Evolutionary conservation across 2,329 filamentous ascomycete species (phyloP), one percentile per base, ranked within the genome.

Genomic region (Botrytis aclada): DNA sequence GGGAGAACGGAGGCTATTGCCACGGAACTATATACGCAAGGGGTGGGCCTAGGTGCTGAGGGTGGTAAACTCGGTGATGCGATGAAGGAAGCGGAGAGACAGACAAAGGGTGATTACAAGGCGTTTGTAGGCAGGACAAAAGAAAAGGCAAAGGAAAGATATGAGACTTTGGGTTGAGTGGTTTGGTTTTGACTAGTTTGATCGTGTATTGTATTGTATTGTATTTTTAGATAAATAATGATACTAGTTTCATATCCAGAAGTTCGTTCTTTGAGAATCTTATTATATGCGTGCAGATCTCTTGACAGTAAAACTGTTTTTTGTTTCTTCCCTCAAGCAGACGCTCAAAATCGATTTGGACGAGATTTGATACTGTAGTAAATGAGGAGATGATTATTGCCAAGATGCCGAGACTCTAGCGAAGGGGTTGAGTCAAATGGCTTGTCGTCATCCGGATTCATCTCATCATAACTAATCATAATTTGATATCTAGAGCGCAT

Each of bases 61-160:
- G 90, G 90, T 0, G 87, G 89, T n/a, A 90, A 90, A 78, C 82
- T 92, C 54, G 91, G 91, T 20, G 90, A 93, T 81, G 91, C 91
- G 41, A 84, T 85, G 12, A 86, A 89, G 78, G 85, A 92, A 78
- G 90, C 90, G 37, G 86, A 87, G 74, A 84, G 87, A 75, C 86
- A 87, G 79, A 92, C 90, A 6, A 86, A 85, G 78, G 86, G 87
- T 56, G 85, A 83, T 56, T 91, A 90, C 76, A 83, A 85, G 0
- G 88, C 88, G 70, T 93, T 92, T 79, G 83, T 92, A 71, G 87
- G 86, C 74, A 87, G 88, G 78, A 89, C 88, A 37, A 89, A 89
- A 80, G 89, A 92, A 71, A 88, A 87, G 80, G 90, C 90, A 2
- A 86, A 90, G 77, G 88, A 92, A 80, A 84, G 91, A 75, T 92